Evolutionary conservation across 768 basidiomycete species (phyloP).

Genomic region (Tubosaeta sp.): DNA sequence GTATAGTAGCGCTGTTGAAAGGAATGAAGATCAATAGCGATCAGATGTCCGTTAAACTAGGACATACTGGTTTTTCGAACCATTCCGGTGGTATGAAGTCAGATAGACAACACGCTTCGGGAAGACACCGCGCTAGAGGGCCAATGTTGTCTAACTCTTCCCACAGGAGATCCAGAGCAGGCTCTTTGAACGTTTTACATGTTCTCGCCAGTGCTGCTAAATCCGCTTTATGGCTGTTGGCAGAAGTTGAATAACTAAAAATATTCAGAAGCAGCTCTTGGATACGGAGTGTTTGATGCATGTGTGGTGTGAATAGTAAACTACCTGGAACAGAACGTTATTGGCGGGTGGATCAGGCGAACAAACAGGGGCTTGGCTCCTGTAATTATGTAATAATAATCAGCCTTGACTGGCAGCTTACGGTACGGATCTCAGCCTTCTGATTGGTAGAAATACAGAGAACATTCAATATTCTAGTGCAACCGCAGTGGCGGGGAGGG

Average conservation of each 20-base stretch:
- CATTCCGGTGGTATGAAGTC: neutral
- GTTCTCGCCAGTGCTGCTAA: neutral
- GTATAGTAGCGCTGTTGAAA: neutral
- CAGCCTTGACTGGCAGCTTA: too few species aligned
- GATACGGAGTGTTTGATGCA: neutral
- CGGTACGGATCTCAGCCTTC: too few species aligned
- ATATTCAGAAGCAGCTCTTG: neutral
- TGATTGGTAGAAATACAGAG: too few species aligned
- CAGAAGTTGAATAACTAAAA: neutral
- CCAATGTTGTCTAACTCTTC: neutral
- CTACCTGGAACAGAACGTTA: too few species aligned
- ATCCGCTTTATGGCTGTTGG: neutral
- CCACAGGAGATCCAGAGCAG: neutral
- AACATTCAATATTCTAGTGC: too few species aligned
- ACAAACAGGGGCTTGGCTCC: too few species aligned
- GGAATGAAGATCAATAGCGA: neutral
- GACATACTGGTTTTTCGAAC: neutral
- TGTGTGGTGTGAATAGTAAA: neutral
- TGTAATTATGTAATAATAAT: too few species aligned
- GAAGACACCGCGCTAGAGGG: neutral
- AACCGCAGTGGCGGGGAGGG: too few species aligned
- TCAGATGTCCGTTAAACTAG: neutral
- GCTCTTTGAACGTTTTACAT: constrained; percentile 1
- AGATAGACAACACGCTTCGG: neutral
- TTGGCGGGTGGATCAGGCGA: too few species aligned